Conservation (phyloP, 2,329 filamentous ascomycete species). For the Penicillium sp. region DNA sequence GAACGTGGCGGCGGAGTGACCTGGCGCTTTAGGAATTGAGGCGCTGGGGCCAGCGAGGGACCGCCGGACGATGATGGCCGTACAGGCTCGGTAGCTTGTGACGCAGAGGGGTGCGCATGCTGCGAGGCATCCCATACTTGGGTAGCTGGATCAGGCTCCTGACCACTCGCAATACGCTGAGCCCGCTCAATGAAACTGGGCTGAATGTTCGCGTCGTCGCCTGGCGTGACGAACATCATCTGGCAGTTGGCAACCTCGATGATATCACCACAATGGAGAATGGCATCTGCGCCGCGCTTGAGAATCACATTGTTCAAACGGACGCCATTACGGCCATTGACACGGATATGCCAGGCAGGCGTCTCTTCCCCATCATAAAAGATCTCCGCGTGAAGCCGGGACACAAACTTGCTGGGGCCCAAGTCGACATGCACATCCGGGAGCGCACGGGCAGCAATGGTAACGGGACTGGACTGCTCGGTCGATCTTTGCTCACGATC, state of each 20-base stretch:
- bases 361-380: slow-evolving; percentile 68
- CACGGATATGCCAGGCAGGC: slow-evolving; percentile 75
- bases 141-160: slow-evolving; percentile 37
- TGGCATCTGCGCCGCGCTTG: slow-evolving; percentile 65
- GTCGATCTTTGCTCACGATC: slow-evolving; percentile 47
- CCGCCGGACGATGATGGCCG: slow-evolving; percentile 31
- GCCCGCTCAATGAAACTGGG: slow-evolving; percentile 70
- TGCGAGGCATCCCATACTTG: slow-evolving; percentile 39
- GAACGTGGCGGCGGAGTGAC: slow-evolving; percentile 45
- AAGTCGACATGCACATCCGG: slow-evolving; percentile 79
- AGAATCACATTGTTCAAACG: slow-evolving; percentile 75
- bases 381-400: slow-evolving; percentile 74
- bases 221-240: slow-evolving; percentile 98
- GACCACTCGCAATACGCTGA: slow-evolving; percentile 46
- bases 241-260: slow-evolving; percentile 90
- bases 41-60: slow-evolving; percentile 46
- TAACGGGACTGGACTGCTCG: slow-evolving; percentile 51
- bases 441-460: slow-evolving; percentile 46
- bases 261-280: slow-evolving; percentile 81
- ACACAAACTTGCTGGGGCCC: slow-evolving; percentile 79
- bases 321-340: slow-evolving; percentile 89
- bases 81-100: slow-evolving; percentile 24
- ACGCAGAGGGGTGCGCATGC: slow-evolving; percentile 41
- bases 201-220: slow-evolving; percentile 69
- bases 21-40: slow-evolving; percentile 47